Evolutionary conservation across 2,329 filamentous ascomycete genomes (phyloP), one percentile per base, ranked within the genome.

Genomic region (Ophiostoma sp.): DNA sequence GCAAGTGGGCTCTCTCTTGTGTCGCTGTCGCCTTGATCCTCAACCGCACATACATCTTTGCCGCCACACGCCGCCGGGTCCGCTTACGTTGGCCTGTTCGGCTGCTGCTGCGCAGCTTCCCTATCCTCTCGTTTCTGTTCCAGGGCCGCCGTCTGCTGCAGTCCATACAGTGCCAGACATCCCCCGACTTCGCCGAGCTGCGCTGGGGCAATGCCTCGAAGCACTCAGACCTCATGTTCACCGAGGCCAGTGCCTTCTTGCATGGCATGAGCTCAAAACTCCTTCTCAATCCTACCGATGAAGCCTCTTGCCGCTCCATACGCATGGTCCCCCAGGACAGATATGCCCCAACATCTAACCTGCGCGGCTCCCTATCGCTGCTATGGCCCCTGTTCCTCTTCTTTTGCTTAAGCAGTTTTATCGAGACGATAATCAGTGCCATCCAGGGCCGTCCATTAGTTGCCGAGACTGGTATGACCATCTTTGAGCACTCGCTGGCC

Each of bases 401-500:
- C 0, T 82, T 89, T 55, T 88, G 86, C 69, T 76, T 91, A 1
- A 93, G 92, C 73, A 92, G 97, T 75, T 94, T 98, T 73, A 80
- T 97, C 27, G 95, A 98, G 78, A 95, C 92, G 0, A 80, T 98
- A 9, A 89, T 90, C 4, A 96, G 92, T 76, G 92, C 94, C 9
- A 84, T 98, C 6, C 92, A 97, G 76, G 94, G 94, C 44, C 87
- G 90, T 2, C 85, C 87, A 2, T 85, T 92, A 0, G 86, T 90
- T 71, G 89, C 91, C 0, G 95, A 98, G 78, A 96, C 92, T 1
- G 93, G 93, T 18, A 97, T 98, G 91, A 97, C 93, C 0, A 85
- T 97, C 2, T 97, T 98, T 74, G 95, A 99, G 76, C 93, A 97
- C 75, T 97, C 93, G 0, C 82, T 99, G 8, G 94, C 94, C 2